phyloP scores from a whole-genome alignment of 306 rosid genomes.

The Ochetophila trinervis region DNA sequence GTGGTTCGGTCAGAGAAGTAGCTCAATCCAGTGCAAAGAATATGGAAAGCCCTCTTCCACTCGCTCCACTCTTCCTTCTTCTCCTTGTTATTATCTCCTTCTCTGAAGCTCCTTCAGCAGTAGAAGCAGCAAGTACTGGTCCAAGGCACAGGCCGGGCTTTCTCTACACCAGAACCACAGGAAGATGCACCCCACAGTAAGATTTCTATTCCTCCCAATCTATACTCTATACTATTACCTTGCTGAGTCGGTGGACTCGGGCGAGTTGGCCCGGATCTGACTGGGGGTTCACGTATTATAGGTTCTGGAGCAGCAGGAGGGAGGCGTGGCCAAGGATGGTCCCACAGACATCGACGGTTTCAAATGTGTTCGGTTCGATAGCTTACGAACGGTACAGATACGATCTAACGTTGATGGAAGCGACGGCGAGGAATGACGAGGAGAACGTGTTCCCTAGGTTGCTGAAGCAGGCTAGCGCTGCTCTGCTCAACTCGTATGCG shows the following conservation, averaged over 20 bases:
- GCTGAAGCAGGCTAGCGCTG: constrained; percentile 72
- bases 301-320: constrained; percentile 75
- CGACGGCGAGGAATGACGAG: constrained; percentile 54
- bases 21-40: background rate
- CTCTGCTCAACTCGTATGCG: constrained; percentile 68
- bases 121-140: constrained; percentile 5
- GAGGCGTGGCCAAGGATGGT: constrained; percentile 92
- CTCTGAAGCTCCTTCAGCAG: constrained; percentile 11
- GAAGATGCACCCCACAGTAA: constrained; percentile 80
- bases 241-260: background rate
- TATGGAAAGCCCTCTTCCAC: constrained; percentile 10
- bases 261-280: background rate
- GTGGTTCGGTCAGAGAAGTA: background rate
- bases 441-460: constrained; percentile 48
- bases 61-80: constrained; percentile 5
- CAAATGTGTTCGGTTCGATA: constrained; percentile 76
- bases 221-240: background rate
- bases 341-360: constrained; percentile 69
- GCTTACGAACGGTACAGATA: constrained; percentile 65
- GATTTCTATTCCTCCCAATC: background rate
- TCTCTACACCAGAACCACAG: constrained; percentile 56
- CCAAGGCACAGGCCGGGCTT: constrained; percentile 50
- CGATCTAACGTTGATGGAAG: constrained; percentile 72
- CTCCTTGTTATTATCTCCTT: constrained; percentile 16
- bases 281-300: constrained; percentile 6